A percentile compares a stretch with the other conserved stretches of the same genome.
These are phyloP conservation scores for Nidularia pulvinata DNA, from an alignment of 768 basidiomycete genomes.

Conservation along the genomic window DNA sequence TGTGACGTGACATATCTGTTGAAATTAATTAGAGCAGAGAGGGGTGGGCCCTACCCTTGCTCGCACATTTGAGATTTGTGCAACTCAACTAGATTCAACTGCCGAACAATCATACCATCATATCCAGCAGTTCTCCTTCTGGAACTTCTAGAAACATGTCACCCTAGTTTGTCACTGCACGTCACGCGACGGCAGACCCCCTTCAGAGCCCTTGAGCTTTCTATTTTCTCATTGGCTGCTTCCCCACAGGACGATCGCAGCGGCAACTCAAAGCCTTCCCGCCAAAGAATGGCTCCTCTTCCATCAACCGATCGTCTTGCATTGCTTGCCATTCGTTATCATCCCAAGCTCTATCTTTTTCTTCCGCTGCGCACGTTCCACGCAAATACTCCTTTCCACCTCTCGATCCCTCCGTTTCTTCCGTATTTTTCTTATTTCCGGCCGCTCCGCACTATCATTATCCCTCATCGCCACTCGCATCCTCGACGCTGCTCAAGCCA, in stretches of 20 bases:
- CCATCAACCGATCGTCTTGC: background rate
- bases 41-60: background rate
- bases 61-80: slow-evolving; percentile 6
- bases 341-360: slow-evolving; percentile 1
- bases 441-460: background rate
- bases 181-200: slow-evolving; percentile 4
- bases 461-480: background rate
- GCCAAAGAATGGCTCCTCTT: background rate
- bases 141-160: slow-evolving; percentile 25
- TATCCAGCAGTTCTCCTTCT: slow-evolving; percentile 19
- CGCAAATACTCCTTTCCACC: background rate
- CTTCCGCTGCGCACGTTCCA: slow-evolving; percentile 9
- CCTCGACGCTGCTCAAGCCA: background rate
- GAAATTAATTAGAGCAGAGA: slow-evolving; percentile 11
- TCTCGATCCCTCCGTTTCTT: background rate
- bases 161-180: background rate
- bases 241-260: slow-evolving; percentile 7
- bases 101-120: slow-evolving; percentile 27
- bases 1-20: slow-evolving; percentile 25
- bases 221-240: slow-evolving; percentile 10
- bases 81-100: slow-evolving; percentile 6
- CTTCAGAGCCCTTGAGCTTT: slow-evolving; percentile 14
- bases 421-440: background rate
- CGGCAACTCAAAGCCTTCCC: slow-evolving; percentile 14
- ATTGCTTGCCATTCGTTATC: slow-evolving; percentile 6